phyloP scores from a whole-genome alignment of 2,329 filamentous ascomycete species.

The Trichophyton mentagrophytes region DNA sequence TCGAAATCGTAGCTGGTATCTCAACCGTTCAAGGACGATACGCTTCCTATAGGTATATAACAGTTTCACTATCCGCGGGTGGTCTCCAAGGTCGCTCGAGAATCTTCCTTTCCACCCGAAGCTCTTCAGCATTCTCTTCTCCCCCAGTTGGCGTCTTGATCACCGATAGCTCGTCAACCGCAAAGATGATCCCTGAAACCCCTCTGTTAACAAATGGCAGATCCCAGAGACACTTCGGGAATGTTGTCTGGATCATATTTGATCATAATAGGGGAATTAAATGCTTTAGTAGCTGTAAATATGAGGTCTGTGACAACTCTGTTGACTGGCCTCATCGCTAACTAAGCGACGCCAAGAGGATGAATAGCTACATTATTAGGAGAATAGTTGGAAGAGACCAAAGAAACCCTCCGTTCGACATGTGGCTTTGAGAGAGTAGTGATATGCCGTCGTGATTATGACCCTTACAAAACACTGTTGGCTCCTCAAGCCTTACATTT shows the following conservation, averaged over 20 bases:
- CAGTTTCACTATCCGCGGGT: constrained; percentile 7
- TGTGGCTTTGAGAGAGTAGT: too few species aligned
- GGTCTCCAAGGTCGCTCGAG: constrained; percentile 5
- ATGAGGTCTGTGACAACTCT: too few species aligned
- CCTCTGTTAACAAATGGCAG: neutral
- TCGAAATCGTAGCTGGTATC: constrained; percentile 6
- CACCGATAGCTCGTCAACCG: neutral
- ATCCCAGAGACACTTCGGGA: neutral
- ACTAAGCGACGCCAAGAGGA: too few species aligned
- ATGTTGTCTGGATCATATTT: too few species aligned
- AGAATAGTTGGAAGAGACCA: too few species aligned
- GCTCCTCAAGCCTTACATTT: neutral
- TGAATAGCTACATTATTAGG: too few species aligned
- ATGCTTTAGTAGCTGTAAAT: too few species aligned
- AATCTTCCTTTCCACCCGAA: neutral
- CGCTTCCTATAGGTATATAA: constrained; percentile 1
- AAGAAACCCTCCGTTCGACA: too few species aligned
- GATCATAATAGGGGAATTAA: too few species aligned
- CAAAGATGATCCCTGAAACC: constrained; percentile 5
- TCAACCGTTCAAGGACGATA: constrained; percentile 8
- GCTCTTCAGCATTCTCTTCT: neutral
- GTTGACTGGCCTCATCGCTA: too few species aligned
- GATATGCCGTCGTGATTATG: too few species aligned
- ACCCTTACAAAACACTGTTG: neutral
- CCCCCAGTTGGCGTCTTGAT: constrained; percentile 1